These are phyloP conservation scores for Solanum chilense DNA, from an alignment of 257 asterid species.

Conservation along the genomic window DNA sequence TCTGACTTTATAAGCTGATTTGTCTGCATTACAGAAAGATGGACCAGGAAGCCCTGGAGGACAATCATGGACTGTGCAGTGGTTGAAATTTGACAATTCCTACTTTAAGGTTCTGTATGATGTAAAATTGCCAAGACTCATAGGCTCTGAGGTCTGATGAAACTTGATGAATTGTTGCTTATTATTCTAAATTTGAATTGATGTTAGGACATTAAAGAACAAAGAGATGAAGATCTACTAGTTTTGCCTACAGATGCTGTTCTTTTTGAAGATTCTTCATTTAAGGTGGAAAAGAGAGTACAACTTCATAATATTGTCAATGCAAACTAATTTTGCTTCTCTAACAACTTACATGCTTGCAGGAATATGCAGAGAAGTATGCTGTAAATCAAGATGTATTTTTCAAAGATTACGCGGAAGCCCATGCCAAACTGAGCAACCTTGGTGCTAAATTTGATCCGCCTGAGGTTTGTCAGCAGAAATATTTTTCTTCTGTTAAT, in stretches of 20 bases:
- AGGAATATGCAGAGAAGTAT: slow-evolving; percentile 92
- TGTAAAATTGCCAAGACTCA: background rate
- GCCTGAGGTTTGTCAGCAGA: slow-evolving; percentile 50
- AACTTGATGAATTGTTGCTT: background rate
- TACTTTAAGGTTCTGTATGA: slow-evolving; percentile 64
- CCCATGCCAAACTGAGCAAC: slow-evolving; percentile 96
- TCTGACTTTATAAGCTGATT: background rate
- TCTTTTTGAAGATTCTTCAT: slow-evolving; percentile 86
- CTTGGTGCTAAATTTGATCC: slow-evolving; percentile 96
- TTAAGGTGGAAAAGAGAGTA: slow-evolving; percentile 55
- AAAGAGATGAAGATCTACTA: slow-evolving; percentile 74
- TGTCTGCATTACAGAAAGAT: slow-evolving; percentile 62
- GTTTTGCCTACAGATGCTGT: slow-evolving; percentile 96
- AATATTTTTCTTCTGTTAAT: background rate
- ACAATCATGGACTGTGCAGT: slow-evolving; percentile 93
- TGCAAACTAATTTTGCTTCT: background rate
- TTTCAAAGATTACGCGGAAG: slow-evolving; percentile 84
- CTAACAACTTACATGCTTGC: background rate
- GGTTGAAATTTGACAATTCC: slow-evolving; percentile 94
- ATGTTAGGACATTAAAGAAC: slow-evolving; percentile 72
- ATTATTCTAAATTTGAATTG: slow-evolving; percentile 5
- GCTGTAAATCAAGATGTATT: slow-evolving; percentile 84
- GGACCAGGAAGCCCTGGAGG: slow-evolving; percentile 99
- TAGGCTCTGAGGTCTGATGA: background rate
- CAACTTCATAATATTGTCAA: background rate